Evolutionary conservation across 2,329 filamentous ascomycete genomes (phyloP).

Genomic region (Nigrograna mackinnonii): DNA sequence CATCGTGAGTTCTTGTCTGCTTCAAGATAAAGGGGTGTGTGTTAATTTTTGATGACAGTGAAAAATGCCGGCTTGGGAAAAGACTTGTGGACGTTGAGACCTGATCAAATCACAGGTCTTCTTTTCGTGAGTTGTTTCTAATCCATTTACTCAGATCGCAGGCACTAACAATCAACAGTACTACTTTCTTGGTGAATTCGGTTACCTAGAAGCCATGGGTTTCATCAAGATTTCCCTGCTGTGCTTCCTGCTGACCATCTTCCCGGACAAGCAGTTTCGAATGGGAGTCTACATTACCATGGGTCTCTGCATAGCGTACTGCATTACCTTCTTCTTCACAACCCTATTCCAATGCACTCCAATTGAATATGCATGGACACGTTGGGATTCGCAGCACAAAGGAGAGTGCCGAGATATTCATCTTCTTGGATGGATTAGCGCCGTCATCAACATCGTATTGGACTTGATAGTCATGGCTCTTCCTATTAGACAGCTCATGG

Average conservation of each 20-base stretch:
- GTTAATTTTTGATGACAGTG: too few species aligned
- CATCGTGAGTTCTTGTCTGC: too few species aligned
- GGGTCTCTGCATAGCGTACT: constrained; percentile 27
- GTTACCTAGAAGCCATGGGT: constrained; percentile 21
- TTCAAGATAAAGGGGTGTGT: too few species aligned
- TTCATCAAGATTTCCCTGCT: constrained; percentile 34
- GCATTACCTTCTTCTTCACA: constrained; percentile 52
- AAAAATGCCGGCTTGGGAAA: constrained; percentile 2
- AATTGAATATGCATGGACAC: constrained; percentile 52
- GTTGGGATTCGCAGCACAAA: constrained; percentile 27
- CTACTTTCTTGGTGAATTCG: constrained; percentile 9
- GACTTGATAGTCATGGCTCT: constrained; percentile 30
- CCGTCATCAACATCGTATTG: constrained; percentile 36
- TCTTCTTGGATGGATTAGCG: constrained; percentile 31
- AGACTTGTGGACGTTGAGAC: constrained; percentile 1
- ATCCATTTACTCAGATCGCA: background rate
- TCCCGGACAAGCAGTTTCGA: constrained; percentile 29
- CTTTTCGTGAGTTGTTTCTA: background rate
- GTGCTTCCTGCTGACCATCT: constrained; percentile 34
- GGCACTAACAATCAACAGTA: background rate
- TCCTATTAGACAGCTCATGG: constrained; percentile 33
- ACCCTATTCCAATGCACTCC: constrained; percentile 56
- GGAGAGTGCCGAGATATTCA: constrained; percentile 38
- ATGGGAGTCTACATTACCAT: constrained; percentile 25
- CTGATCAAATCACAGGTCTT: background rate